Evolutionary conservation across 768 basidiomycete genomes (phyloP), one percentile per base, ranked within the genome.

Genomic region (Botryobasidium botryosum): DNA sequence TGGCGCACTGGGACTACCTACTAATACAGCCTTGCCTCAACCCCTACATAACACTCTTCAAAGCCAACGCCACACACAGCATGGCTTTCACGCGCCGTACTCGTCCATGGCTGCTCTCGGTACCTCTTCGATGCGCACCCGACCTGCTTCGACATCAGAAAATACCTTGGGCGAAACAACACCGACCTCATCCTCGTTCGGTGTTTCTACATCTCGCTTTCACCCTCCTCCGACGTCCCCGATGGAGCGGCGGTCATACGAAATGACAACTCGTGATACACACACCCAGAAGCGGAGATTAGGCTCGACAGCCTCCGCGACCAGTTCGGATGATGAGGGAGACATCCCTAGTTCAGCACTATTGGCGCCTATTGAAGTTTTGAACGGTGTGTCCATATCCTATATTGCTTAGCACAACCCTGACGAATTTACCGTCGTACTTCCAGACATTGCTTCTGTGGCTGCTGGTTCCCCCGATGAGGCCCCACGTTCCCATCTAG

Each of bases 321-420:
- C 47, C 24, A 50, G 51, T 32, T 52, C 51, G 20, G 52, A 52
- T 26, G 50, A 49, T 35, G 50, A 51, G 27, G 48, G 41, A n/a
- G 52, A 53, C 39, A 32, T 53, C 26, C 52, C 52, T 6, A 42
- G 35, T 24, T 44, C 49, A 35, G 52, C 52, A 6, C 33, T 53
- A 3, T 40, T 48, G 23, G 50, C 51, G 31, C 52, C 52, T 15
- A 53, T 53, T 31, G 46, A 50, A 15, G 51, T 53, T 20, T 35
- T 53, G 21, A 45, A 46, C 27, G 48, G 52, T 53, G 45, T 29
- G 51, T 20, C n/a, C n/a, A n/a, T n/a, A n/a, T 23, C 18, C 35
- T 32, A 23, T 20, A 23, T 28, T 27, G 1, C 15, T 24, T 5
- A 10, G 12, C 6, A n/a, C 26, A 25, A 23, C 24, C 28, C 4